Evolutionary conservation across 495 filamentous ascomycete genomes (phyloP), one percentile per base, ranked within the genome.

Genomic region (Jackrogersella multiformis): DNA sequence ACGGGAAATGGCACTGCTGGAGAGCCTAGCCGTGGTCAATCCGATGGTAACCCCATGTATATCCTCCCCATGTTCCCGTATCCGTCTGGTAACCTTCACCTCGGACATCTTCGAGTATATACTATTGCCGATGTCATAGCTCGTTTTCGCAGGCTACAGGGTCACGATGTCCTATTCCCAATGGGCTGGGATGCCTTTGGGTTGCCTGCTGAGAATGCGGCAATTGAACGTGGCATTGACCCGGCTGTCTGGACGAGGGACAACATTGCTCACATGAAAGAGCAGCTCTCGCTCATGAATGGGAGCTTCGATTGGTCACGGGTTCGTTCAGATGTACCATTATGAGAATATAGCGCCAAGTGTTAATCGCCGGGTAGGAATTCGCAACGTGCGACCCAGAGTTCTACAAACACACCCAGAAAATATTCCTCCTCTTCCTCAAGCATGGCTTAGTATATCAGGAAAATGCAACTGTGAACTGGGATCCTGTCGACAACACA

Each of bases 161-260:
- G 93, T 2, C 81, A 87, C 72, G 78, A 90, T 53, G 92, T 96
- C 28, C 74, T 96, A 20, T 86, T 95, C 52, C 93, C 93, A 24
- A 96, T 97, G 87, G 93, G 92, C 2, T 97, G 93, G 93, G 93
- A 97, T 82, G 92, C 91, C 16, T 96, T 97, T 74, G 93, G 93
- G 2, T 79, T 97, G 39, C 93, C 93, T 7, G 93, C 93, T 34
- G 93, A 97, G 79, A 97, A 97, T 79, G 93, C 93, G 15, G 93
- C 93, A n/a, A 94, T 96, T 61, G 92, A 96, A 78, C 80, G 89
- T 52, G 90, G 91, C 34, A 81, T 94, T 61, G 85, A 92, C 76
- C 92, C 93, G 5, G 89, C 86, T 10, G 79, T 78, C 0, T 97
- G 93, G 93, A 97, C 93, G 16, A 82, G 81, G 70, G 73, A 82